Percentiles rank a stretch among this genome's conserved stretches.
phyloP scores from a whole-genome alignment of 805 yeast genomes.

The Candida parachauliodes region DNA sequence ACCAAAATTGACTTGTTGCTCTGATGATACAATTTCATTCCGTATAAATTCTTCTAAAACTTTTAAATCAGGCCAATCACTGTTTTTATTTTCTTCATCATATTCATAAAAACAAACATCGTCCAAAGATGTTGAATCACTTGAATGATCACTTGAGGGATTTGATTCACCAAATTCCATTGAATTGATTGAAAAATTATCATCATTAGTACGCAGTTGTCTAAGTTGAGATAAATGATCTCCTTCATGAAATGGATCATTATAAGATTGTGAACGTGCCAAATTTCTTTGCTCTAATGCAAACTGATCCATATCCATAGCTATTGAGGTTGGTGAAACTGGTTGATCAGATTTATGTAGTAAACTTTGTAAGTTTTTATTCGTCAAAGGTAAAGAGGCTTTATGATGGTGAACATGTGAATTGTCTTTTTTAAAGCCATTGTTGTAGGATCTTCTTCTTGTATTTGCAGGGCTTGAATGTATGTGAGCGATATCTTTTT shows the following conservation, averaged over 20 bases:
- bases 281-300: conserved; percentile 28
- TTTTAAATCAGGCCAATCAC: conserved; percentile 79
- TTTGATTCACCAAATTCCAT: conserved; percentile 51
- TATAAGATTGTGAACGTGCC: conserved; percentile 8
- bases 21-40: conserved; percentile 4
- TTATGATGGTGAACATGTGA: conserved; percentile 6
- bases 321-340: conserved; percentile 17
- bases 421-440: conserved; percentile 1
- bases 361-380: conserved; percentile 32
- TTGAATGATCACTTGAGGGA: conserved; percentile 58
- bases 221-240: background rate
- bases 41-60: conserved; percentile 71
- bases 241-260: conserved; percentile 4
- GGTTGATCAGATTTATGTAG: conserved; percentile 11
- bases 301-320: conserved; percentile 39
- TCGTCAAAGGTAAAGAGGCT: conserved; percentile 30
- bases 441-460: conserved; percentile 20
- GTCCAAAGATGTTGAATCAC: conserved; percentile 71
- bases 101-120: conserved; percentile 92
- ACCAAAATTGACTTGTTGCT: conserved; percentile 8
- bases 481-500: conserved; percentile 24
- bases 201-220: conserved; percentile 8
- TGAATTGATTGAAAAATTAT: conserved; percentile 20
- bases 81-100: conserved; percentile 15
- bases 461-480: conserved; percentile 28